Base-by-base conservation (phyloP, 1,284 basidiomycete genomes). In the Abortiporus biennis region DNA sequence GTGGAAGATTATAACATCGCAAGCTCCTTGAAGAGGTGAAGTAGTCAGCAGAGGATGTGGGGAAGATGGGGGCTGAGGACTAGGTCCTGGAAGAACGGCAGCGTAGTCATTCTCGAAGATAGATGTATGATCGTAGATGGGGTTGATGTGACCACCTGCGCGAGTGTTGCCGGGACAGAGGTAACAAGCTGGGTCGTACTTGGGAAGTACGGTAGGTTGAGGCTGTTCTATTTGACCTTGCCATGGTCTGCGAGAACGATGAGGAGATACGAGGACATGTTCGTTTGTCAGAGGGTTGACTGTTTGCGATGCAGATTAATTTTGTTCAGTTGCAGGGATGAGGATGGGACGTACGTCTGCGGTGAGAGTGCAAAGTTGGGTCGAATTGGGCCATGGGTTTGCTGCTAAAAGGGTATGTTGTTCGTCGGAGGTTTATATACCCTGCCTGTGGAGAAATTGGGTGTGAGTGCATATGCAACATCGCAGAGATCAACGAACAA, bases 1-100 rank as follows among this genome's bases (percentile, higher is more conserved):
- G 59, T 92, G 85, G 64, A 94, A 97, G 58, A 90, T 79, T 44
- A 98, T 63, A 21, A 98, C 94, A 59, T 92, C 91, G 64, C 92
- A 97, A 16, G 73, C 74, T 6, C 94, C 94, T 42, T 87, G 72
- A 1, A 92, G 77, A 0, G 92, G 85, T 47, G 86, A 71, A 0
- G 74, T 68, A 2, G 69, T 73, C 46, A 95, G 74, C 36, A 96
- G 64, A 0, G 78, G 78, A 50, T 88, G 82, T 1, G 68, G 58
- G 0, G 71, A 54, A 2, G 54, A 45, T 2, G 77, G 76, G 0
- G 73, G 54, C 11, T 55, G 49, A 1, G 78, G 81, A 8, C 62
- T 62, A 0, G 78, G 78, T 6, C 71, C 64, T 9, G 85, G 79
- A 2, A 89, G 70, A 9, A 94, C 69, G 4, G 92, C 91, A 12